Evolutionary conservation across 2,329 filamentous ascomycete genomes (phyloP).

Genomic region (Talaromyces sp.): DNA sequence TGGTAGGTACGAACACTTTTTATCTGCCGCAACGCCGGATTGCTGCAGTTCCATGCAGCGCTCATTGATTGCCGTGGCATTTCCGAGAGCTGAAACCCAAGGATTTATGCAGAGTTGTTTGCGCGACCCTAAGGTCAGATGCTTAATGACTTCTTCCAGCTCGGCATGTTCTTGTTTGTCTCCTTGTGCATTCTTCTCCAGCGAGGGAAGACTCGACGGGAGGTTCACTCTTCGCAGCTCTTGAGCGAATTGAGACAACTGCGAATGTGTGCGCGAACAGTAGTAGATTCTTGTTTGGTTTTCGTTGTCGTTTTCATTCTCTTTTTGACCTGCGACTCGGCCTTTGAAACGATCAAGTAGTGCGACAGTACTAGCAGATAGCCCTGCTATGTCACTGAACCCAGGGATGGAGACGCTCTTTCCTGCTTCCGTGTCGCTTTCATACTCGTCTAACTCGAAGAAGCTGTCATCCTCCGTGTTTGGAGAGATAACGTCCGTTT

Average conservation of each 20-base stretch:
- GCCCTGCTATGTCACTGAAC: conserved; percentile 43
- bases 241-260: conserved; percentile 81
- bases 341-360: conserved; percentile 67
- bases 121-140: conserved; percentile 78
- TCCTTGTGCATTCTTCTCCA: conserved; percentile 29
- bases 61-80: conserved; percentile 83
- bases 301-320: conserved; percentile 55
- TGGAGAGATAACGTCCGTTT: conserved; percentile 25
- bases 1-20: conserved; percentile 74
- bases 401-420: conserved; percentile 27
- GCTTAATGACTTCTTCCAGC: conserved; percentile 66
- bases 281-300: conserved; percentile 84
- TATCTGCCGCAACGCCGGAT: conserved; percentile 58
- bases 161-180: conserved; percentile 26
- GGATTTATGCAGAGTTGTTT: conserved; percentile 90
- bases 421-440: conserved; percentile 58
- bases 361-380: conserved; percentile 73
- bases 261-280: conserved; percentile 89
- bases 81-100: conserved; percentile 68
- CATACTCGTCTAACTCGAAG: conserved; percentile 74
- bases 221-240: conserved; percentile 78
- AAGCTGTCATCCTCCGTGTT: conserved; percentile 58
- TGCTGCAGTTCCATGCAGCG: conserved; percentile 88
- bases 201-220: conserved; percentile 64
- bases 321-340: conserved; percentile 34